These are phyloP conservation scores for Blastomyces silverae DNA, from an alignment of 2,329 filamentous ascomycete genomes.

Conservation along the genomic window DNA sequence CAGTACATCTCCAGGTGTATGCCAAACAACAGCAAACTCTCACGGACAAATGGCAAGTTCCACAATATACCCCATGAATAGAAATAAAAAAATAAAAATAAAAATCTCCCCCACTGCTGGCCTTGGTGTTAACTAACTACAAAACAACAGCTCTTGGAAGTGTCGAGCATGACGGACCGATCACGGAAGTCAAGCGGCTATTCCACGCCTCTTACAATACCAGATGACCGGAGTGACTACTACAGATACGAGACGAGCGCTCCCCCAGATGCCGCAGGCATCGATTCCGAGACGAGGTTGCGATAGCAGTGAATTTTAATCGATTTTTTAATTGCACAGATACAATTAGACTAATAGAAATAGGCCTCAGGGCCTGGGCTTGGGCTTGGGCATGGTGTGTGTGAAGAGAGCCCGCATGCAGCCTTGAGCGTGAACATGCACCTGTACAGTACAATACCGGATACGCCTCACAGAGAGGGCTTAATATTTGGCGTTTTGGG, in stretches of 20 bases:
- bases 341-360: not conserved
- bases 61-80: no score
- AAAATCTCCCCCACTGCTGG: not conserved
- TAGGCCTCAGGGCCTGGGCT: not conserved
- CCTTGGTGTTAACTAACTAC: not conserved
- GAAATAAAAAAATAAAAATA: not conserved
- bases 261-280: not conserved
- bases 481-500: not conserved
- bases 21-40: slow-evolving; percentile 1
- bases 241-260: not conserved
- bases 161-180: not conserved
- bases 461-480: not conserved
- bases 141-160: slow-evolving; percentile 2
- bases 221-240: slow-evolving; percentile 5
- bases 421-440: not conserved
- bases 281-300: not conserved
- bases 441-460: not conserved
- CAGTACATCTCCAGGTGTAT: not conserved
- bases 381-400: not conserved
- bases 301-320: not conserved
- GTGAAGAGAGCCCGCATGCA: not conserved
- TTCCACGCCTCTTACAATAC: slow-evolving; percentile 9
- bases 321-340: not conserved
- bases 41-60: slow-evolving; percentile 11
- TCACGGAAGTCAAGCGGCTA: slow-evolving; percentile 11